A percentile compares a stretch with the other conserved stretches of the same genome.
Conservation (phyloP, 2,329 filamentous ascomycete species). For the Aspergillus uvarum region DNA sequence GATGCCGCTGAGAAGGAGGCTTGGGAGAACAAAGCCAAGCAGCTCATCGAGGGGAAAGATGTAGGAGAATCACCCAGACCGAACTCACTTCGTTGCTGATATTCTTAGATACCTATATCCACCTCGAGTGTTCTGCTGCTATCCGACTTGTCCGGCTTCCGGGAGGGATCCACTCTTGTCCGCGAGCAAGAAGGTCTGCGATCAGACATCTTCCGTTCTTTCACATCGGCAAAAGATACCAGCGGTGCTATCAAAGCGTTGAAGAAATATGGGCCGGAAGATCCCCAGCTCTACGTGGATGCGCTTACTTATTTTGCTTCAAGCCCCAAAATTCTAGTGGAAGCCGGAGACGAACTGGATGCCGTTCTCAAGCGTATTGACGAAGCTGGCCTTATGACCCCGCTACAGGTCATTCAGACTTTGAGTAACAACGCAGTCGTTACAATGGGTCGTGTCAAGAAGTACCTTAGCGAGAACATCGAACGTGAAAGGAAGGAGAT, state of each 20-base stretch:
- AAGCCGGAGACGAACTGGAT: constrained; percentile 83
- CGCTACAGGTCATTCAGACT: constrained; percentile 93
- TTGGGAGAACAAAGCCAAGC: constrained; percentile 91
- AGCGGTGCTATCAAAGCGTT: constrained; percentile 84
- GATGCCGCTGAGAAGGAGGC: constrained; percentile 64
- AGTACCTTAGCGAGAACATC: constrained; percentile 85
- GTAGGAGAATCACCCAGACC: constrained; percentile 37
- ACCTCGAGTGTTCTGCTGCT: constrained; percentile 91
- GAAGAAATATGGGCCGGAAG: constrained; percentile 84
- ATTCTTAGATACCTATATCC: constrained; percentile 68
- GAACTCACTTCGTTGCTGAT: background rate
- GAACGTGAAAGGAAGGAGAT: constrained; percentile 87
- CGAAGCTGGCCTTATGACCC: constrained; percentile 87
- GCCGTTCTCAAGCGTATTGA: constrained; percentile 82
- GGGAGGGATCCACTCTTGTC: constrained; percentile 85
- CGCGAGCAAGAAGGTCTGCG: constrained; percentile 89
- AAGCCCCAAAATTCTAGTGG: constrained; percentile 73
- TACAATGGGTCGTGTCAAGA: constrained; percentile 96
- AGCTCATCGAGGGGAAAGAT: constrained; percentile 76
- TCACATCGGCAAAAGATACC: constrained; percentile 89
- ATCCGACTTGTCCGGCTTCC: constrained; percentile 87
- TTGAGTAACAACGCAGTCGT: constrained; percentile 77
- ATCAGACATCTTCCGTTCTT: constrained; percentile 95
- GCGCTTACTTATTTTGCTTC: constrained; percentile 93
- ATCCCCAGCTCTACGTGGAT: constrained; percentile 88